Conservation (phyloP, 1,284 basidiomycete species). For the Mycena sp. region DNA sequence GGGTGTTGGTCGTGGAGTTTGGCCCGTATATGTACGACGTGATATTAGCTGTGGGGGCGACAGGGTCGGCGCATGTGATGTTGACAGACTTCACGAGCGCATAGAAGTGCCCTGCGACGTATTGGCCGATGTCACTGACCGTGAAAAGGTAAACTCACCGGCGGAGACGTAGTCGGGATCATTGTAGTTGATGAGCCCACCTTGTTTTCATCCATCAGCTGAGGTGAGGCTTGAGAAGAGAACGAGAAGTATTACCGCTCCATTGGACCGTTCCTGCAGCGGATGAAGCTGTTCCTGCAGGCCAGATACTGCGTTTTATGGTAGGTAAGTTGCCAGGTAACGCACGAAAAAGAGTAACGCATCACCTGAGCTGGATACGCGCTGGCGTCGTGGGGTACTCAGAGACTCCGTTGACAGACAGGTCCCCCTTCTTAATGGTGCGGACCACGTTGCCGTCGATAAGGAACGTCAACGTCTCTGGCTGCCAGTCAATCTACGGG, state of each 20-base stretch:
- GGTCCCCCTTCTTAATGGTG: conserved; percentile 69
- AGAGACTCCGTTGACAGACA: conserved; percentile 59
- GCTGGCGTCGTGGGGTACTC: conserved; percentile 82
- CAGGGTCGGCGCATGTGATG: conserved; percentile 66
- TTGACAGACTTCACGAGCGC: conserved; percentile 65
- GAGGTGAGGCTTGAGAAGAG: too few species aligned
- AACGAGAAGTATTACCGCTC: too few species aligned
- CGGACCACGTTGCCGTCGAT: conserved; percentile 79
- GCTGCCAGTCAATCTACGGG: conserved; percentile 79
- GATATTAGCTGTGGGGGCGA: conserved; percentile 50
- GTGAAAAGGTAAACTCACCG: conserved; percentile 26
- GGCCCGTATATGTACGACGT: conserved; percentile 71
- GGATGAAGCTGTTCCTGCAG: conserved; percentile 69
- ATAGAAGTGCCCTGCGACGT: conserved; percentile 57
- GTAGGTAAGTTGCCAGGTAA: conserved; percentile 4
- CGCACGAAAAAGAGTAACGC: background rate
- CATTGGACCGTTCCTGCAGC: conserved; percentile 78
- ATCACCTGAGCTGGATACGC: conserved; percentile 78
- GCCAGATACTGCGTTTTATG: conserved; percentile 70
- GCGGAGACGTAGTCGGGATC: conserved; percentile 77
- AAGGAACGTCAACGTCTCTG: conserved; percentile 69
- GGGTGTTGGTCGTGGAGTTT: conserved; percentile 61
- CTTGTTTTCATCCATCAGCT: conserved; percentile 2
- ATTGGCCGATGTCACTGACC: too few species aligned
- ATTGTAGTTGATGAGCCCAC: conserved; percentile 78